These are phyloP conservation scores for Hymenoscyphus occultus DNA, from an alignment of 2,329 filamentous ascomycete genomes.

Conservation along the genomic window DNA sequence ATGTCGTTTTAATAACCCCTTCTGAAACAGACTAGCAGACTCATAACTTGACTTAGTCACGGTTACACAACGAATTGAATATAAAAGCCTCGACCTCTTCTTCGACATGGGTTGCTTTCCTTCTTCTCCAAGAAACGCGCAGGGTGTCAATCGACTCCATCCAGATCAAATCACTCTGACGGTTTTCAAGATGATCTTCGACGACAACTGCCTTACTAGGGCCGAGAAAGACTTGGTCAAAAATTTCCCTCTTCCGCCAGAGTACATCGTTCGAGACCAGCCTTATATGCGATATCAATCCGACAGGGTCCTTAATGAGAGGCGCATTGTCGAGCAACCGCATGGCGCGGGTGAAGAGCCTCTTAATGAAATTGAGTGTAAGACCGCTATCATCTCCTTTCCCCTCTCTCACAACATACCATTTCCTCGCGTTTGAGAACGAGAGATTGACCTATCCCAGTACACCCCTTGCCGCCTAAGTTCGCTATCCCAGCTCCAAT, in stretches of 20 bases:
- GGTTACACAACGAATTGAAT: neutral
- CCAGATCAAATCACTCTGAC: neutral
- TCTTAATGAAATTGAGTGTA: neutral
- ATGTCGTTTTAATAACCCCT: too few relatives aligned
- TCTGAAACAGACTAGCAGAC: neutral
- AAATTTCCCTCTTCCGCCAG: neutral
- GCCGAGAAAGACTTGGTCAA: neutral
- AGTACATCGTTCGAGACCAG: neutral
- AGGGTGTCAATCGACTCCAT: neutral
- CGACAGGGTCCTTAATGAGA: neutral
- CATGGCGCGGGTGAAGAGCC: neutral
- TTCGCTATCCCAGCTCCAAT: neutral
- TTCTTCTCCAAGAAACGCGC: neutral
- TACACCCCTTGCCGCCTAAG: neutral
- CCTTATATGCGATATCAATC: neutral
- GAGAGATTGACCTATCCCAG: neutral
- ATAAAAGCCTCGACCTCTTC: neutral
- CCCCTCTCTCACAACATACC: neutral
- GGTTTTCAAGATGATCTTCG: neutral
- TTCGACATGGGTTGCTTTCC: neutral
- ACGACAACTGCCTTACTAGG: neutral
- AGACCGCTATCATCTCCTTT: neutral
- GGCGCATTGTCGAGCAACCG: neutral
- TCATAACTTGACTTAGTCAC: neutral
- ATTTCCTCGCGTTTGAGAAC: neutral